Evolutionary conservation across 192 early-diverging fungal genomes (phyloP), one percentile per base, ranked within the genome.

Genomic region (Coemansia sp.): DNA sequence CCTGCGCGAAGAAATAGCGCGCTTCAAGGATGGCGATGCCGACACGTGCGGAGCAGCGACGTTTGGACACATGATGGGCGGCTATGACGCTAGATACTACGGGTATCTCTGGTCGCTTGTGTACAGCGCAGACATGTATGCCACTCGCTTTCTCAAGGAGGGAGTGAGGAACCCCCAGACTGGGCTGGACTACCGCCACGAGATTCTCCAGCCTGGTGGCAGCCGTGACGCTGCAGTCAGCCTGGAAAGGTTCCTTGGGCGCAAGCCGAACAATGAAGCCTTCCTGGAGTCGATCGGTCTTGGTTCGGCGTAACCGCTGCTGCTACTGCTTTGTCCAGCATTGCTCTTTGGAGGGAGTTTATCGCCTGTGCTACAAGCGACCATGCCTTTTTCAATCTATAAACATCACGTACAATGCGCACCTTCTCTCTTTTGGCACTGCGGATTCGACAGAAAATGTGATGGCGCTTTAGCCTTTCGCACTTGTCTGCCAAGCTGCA

Each of bases 51-150:
- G 66, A 9, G 57, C 64, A 13, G 74, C 84, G n/a, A 77, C 75
- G 4, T 88, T 78, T 67, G 86, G 86, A 0, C 91, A 92, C 65
- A 74, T 92, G 55, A 86, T 87, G 75, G 85, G 86, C 50, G 91
- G 88, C 42, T 91, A 91, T 64, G 88, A 89, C 59, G 84, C 87
- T 8, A 82, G 82, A 3, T 91, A 91, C 64, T 92, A 90, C 59
- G 90, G 90, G 2, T 92, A 92, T 58, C 67, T 90, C 59, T 93
- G 87, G 85, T 85, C 87, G 8, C 82, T 90, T 79, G 89, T 91
- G 50, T 92, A 87, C 64, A 86, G 88, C 5, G 87, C 87, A 30
- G 93, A 94, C 77, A 89, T 94, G 84, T 94, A 83, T 67, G 89
- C 80, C 33, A 82, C 84, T 29, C 81, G 87, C 17, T 91, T 91